Base-by-base conservation (phyloP, 768 basidiomycete genomes). In the Xerocomellus amylosporus region DNA sequence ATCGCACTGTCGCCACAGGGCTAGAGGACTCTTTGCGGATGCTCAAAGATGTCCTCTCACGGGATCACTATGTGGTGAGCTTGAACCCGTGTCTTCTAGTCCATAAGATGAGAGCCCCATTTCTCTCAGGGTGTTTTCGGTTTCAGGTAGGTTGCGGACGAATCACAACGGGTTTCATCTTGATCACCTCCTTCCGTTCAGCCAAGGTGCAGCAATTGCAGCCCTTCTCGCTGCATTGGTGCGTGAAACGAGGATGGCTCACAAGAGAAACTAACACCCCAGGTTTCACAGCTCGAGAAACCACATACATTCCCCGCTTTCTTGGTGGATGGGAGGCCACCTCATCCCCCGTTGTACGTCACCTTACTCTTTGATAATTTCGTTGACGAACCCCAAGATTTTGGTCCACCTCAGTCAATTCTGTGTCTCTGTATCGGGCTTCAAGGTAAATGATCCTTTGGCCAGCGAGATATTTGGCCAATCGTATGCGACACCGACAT, bases 191-290 rank as follows among this genome's bases (percentile, higher is more conserved):
- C 36, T 28, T 52, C 30, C 31, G 46, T 57, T 45, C 42, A 88
- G 88, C 56, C 91, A 93, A 72, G 90, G 90, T 15, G 90, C 87
- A 15, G 83, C 81, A 5, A 77, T 91, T 71, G 91, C 88, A 31
- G 86, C 81, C 9, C 63, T 91, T 34, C 74, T 91, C 22, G 71
- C 86, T 28, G 85, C 88, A 22, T 67, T 91, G 66, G 89, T 91
- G 57, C 34, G 84, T 73, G 24, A 53, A 13, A 26, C n/a, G 10
- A 31, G 24, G 33, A 17, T 22, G 4, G 14, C 30, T n/a, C 4
- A 20, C 45, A 36, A 56, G 39, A 31, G 39, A 45, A 49, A 12
- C 39, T 54, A 8, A 59, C 38, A 6, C 8, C 42, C 30, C 49
- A 46, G n/a, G 43, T 33, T 51, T 53, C 12, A 43, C 58, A 84